Conservation (phyloP, 495 filamentous ascomycete species). For the Penicillium chermesinum region DNA sequence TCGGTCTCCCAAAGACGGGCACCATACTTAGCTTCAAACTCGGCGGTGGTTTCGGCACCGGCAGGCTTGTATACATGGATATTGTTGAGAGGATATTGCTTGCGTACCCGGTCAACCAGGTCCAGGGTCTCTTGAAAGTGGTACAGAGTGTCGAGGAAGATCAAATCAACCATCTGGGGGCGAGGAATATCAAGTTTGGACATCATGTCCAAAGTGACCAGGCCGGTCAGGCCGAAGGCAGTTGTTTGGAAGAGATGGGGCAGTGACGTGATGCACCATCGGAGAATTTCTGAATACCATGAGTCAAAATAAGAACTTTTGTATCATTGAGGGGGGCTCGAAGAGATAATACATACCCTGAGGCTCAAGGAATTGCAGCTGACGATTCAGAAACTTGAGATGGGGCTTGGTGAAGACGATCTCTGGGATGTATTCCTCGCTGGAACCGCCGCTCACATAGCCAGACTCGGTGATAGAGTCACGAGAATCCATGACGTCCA, state of each 20-base stretch:
- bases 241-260: constrained; percentile 93
- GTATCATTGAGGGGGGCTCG: constrained; percentile 9
- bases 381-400: constrained; percentile 81
- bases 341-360: constrained; percentile 45
- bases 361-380: constrained; percentile 76
- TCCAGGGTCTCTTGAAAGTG: constrained; percentile 88
- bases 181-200: constrained; percentile 73
- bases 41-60: constrained; percentile 58
- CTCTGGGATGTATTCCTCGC: constrained; percentile 60
- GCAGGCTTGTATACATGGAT: constrained; percentile 87
- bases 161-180: constrained; percentile 69
- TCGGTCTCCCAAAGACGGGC: constrained; percentile 79
- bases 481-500: constrained; percentile 32
- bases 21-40: constrained; percentile 80
- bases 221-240: constrained; percentile 91
- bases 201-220: constrained; percentile 92
- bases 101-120: constrained; percentile 72
- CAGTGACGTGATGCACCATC: constrained; percentile 86
- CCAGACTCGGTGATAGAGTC: constrained; percentile 67
- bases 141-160: constrained; percentile 96
- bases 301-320: constrained; percentile 19
- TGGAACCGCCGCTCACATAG: constrained; percentile 73
- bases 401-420: constrained; percentile 86
- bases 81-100: constrained; percentile 68
- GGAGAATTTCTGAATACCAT: constrained; percentile 63